Evolutionary conservation across 116 monocot genomes (phyloP).

Genomic region (Dioscorea cayenensis): DNA sequence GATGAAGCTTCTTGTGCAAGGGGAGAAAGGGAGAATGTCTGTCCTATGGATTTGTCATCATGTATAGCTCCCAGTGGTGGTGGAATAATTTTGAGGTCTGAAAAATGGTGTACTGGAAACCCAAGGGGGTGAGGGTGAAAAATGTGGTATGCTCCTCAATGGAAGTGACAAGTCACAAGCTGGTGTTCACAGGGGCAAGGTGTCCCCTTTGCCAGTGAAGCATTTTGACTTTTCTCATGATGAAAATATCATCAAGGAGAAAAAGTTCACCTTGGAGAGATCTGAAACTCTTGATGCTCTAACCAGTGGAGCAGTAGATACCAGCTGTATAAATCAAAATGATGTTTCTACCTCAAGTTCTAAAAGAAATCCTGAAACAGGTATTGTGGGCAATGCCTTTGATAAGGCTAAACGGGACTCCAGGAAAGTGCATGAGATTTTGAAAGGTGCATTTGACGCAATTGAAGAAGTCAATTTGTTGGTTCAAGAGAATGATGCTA

Average conservation of each 20-base stretch:
- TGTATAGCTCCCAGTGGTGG: constrained; percentile 18
- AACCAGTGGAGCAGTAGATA: neutral
- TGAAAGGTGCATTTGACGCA: neutral
- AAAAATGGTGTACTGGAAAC: constrained; percentile 9
- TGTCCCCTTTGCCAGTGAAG: constrained; percentile 84
- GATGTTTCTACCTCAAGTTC: neutral
- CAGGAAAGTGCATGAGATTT: constrained; percentile 10
- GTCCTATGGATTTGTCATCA: constrained; percentile 21
- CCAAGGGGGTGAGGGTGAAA: constrained; percentile 11
- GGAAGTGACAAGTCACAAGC: constrained; percentile 9
- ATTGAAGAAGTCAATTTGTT: neutral
- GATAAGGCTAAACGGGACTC: neutral
- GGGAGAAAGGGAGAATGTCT: neutral
- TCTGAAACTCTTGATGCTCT: constrained; percentile 1
- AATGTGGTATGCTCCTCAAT: constrained; percentile 11
- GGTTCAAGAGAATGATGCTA: neutral
- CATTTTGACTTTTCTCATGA: constrained; percentile 85
- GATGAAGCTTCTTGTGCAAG: neutral
- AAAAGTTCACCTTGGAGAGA: constrained; percentile 1
- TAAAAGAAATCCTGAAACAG: too few species aligned
- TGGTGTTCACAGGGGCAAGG: constrained; percentile 9
- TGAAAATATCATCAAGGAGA: constrained; percentile 20
- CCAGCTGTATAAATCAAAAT: neutral
- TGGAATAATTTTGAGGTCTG: constrained; percentile 12
- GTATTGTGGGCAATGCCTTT: too few species aligned